Base-by-base conservation (phyloP, 2,329 filamentous ascomycete genomes). In the Pestalotiopsis sp. region DNA sequence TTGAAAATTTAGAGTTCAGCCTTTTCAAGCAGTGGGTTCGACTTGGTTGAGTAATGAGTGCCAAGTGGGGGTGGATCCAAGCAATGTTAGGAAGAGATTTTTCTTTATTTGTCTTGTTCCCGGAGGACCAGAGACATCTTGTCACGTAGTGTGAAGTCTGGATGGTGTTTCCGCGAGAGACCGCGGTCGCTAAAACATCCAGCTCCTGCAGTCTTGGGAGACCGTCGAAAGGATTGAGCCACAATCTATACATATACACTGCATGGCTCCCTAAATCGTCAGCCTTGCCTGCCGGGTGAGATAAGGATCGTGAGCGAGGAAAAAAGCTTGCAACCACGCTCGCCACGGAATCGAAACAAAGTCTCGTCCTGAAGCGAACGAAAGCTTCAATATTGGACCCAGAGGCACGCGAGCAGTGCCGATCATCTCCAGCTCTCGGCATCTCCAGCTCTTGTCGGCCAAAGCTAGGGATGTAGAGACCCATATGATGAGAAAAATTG, bases 361-460 rank as follows among this genome's bases (percentile, higher is more conserved):
- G 45, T 52, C 45, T 52, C 45, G 45, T 52, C 45, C 45, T n/a
- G 17, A 52, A n/a, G 20, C 20, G 45, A 31, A 31, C 20, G 45
- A 52, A n/a, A n/a, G 17, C 45, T n/a, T 52, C 45, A 52, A n/a
- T 17, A 52, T 52, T n/a, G 17, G 7, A 52, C 45, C 6, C 17
- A 52, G 6, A 52, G 17, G 17, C 45, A 52, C 17, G n/a, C 45
- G 45, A 52, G 45, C 27, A 31, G 27, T 31, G 27, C 45, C 20
- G 45, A 59, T 36, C 57, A 59, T 27, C 23, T 59, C 57, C 57
- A 27, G 57, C 27, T 59, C 57, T 59, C 57, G 57, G 57, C 57
- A 59, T 59, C 27, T 59, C 57, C 57, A 59, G 23, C 17, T 25
- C 57, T 59, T 23, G 20, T 59, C 57, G 27, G 23, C 57, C 23